phyloP scores from a whole-genome alignment of 169 alveolate species.

The Plasmodium coatneyi region DNA sequence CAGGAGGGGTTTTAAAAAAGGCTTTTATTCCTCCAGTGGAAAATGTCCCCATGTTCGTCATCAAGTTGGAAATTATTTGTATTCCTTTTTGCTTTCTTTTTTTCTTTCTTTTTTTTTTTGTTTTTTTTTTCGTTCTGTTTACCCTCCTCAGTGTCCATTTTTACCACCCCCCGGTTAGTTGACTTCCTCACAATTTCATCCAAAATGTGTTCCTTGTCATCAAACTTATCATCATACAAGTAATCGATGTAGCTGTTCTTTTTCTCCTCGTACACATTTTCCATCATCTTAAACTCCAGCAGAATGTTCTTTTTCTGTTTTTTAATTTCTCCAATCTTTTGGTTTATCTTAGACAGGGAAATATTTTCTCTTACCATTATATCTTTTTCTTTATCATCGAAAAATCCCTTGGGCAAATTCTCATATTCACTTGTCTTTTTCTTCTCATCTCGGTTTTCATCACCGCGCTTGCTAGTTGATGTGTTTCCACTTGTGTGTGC shows the following conservation, averaged over 20 bases:
- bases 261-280: constrained; percentile 34
- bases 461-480: neutral
- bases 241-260: constrained; percentile 57
- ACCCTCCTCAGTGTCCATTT: neutral
- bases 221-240: constrained; percentile 64
- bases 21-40: constrained; percentile 57
- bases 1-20: neutral
- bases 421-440: constrained; percentile 1
- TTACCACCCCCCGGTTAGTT: neutral
- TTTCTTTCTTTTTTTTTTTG: neutral
- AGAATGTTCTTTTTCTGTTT: constrained; percentile 35
- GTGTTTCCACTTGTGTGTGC: neutral
- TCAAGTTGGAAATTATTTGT: neutral
- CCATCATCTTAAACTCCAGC: constrained; percentile 22
- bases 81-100: neutral
- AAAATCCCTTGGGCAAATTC: constrained; percentile 50
- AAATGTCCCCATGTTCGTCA: neutral
- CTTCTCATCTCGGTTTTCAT: neutral
- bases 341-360: constrained; percentile 24
- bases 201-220: constrained; percentile 37
- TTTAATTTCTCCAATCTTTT: constrained; percentile 48
- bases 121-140: neutral
- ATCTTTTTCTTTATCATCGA: constrained; percentile 63
- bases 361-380: constrained; percentile 51
- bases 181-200: constrained; percentile 28